Percentiles rank a stretch among this genome's conserved stretches.
Conservation (phyloP, 129 eudicot species). For the Helichrysum umbraculigerum region DNA sequence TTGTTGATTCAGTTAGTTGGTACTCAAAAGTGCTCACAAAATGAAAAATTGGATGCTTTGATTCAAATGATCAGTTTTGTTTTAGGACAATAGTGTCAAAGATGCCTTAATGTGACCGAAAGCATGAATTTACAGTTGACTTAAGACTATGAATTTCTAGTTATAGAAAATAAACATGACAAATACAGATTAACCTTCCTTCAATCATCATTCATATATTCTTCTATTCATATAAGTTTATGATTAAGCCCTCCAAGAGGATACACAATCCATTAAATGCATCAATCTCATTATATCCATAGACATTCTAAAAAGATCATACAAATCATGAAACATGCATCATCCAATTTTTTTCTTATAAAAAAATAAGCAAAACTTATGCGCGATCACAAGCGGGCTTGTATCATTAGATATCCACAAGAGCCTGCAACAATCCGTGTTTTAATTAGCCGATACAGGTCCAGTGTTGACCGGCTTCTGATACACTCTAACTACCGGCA, state of each 20-base stretch:
- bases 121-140: no score
- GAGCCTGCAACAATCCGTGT: not conserved
- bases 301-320: not conserved
- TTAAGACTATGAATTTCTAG: no score
- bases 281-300: not conserved
- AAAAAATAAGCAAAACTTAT: not conserved
- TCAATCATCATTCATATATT: no score
- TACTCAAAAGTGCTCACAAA: no score
- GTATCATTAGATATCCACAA: slow-evolving; percentile 25
- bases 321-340: slow-evolving; percentile 9
- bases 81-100: no score
- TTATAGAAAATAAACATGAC: no score
- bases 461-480: slow-evolving; percentile 63
- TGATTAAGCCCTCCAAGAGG: not conserved
- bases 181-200: no score
- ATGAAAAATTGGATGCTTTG: no score
- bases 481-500: slow-evolving; percentile 62
- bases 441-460: slow-evolving; percentile 36
- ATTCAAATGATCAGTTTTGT: no score
- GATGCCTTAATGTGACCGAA: no score
- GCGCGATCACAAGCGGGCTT: not conserved
- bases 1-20: no score
- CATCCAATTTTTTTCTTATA: not conserved
- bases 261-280: slow-evolving; percentile 10
- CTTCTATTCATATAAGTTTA: not conserved